Percentiles rank a stretch among this genome's conserved stretches.
phyloP scores from a whole-genome alignment of 345 rosid genomes.

The Dimocarpus longan region DNA sequence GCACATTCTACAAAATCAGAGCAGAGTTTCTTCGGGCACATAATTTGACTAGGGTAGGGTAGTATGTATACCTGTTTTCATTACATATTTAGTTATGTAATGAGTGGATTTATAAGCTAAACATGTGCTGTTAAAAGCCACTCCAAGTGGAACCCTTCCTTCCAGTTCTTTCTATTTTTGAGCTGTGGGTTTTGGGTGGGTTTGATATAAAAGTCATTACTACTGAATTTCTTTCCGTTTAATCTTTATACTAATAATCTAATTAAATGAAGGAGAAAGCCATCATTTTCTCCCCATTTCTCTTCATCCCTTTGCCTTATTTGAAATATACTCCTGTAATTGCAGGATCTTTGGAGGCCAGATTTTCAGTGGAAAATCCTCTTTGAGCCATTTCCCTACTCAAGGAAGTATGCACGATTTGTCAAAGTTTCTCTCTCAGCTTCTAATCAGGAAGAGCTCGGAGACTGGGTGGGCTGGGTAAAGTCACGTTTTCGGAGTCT shows the following conservation, averaged over 20 bases:
- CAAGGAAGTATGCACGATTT: slow-evolving; percentile 47
- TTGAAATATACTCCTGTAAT: slow-evolving; percentile 1
- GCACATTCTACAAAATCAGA: slow-evolving; percentile 54
- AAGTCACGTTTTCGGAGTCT: slow-evolving; percentile 61
- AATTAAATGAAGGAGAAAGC: not conserved
- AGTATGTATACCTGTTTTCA: not conserved
- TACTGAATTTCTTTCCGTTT: not conserved
- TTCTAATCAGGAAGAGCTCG: slow-evolving; percentile 43
- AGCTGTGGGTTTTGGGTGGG: not conserved
- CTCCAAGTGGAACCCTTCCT: not conserved
- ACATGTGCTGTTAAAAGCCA: not conserved
- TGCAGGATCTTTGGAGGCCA: slow-evolving; percentile 44
- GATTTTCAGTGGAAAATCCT: slow-evolving; percentile 44
- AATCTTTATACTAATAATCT: not conserved
- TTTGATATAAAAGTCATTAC: not conserved
- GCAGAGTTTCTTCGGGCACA: slow-evolving; percentile 61
- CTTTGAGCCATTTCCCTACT: slow-evolving; percentile 55
- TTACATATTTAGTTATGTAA: not conserved
- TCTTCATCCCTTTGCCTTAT: not conserved
- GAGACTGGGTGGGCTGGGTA: slow-evolving; percentile 69
- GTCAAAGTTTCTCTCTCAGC: slow-evolving; percentile 52
- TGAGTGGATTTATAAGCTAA: slow-evolving; percentile 1
- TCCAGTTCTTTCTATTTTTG: not conserved
- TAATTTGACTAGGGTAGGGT: slow-evolving; percentile 43
- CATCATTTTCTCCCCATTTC: not conserved